These are phyloP conservation scores for Penicillium sp. DNA, from an alignment of 2,329 filamentous ascomycete genomes.

Conservation along the genomic window DNA sequence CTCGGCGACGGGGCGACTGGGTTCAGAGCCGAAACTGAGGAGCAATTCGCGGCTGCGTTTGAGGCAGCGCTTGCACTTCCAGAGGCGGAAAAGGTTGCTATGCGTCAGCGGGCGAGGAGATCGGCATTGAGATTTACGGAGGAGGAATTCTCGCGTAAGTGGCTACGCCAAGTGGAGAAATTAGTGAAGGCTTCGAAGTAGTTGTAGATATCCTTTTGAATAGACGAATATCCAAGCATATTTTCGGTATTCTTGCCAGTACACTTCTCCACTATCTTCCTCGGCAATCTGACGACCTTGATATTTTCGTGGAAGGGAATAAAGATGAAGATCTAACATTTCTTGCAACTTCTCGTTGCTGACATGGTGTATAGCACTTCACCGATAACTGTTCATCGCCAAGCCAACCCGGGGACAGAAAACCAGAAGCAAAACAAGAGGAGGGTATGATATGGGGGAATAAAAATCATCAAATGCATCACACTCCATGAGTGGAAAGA, in stretches of 20 bases:
- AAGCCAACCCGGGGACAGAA: background rate
- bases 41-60: conserved; percentile 79
- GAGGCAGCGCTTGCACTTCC: conserved; percentile 69
- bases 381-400: background rate
- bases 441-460: conserved; percentile 13
- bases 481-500: background rate
- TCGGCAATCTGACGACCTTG: background rate
- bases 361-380: conserved; percentile 3
- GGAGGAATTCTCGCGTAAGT: conserved; percentile 75
- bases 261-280: background rate
- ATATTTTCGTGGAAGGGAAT: background rate
- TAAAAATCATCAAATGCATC: conserved; percentile 13
- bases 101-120: conserved; percentile 71
- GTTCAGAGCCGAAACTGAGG: conserved; percentile 76
- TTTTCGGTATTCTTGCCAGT: background rate
- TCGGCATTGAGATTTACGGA: conserved; percentile 86
- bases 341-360: conserved; percentile 1
- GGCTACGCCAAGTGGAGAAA: conserved; percentile 71
- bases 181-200: conserved; percentile 54
- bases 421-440: background rate
- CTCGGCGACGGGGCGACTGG: conserved; percentile 77
- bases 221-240: conserved; percentile 6
- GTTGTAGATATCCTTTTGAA: conserved; percentile 10
- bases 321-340: background rate
- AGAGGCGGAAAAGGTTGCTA: conserved; percentile 63